These are phyloP conservation scores for Evansstolkia leycettana DNA, from an alignment of 495 filamentous ascomycete species.

Conservation along the genomic window DNA sequence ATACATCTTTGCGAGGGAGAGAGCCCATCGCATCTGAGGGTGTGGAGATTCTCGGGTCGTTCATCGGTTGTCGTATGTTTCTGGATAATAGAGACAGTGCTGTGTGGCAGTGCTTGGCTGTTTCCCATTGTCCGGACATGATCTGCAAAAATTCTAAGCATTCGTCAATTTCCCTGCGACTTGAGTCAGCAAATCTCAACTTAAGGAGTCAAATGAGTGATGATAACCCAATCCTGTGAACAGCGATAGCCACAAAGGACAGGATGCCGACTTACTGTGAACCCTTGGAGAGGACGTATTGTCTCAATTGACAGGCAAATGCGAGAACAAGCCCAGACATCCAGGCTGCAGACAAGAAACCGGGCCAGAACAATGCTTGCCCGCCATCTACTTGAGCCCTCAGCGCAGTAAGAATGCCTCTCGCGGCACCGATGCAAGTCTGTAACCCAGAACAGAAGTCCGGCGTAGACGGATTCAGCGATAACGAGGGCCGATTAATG, in stretches of 20 bases:
- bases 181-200: slow-evolving; percentile 2
- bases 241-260: no score
- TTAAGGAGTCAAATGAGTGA: not conserved
- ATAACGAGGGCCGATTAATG: slow-evolving; percentile 36
- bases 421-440: slow-evolving; percentile 27
- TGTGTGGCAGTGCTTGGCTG: slow-evolving; percentile 24
- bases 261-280: slow-evolving; percentile 20
- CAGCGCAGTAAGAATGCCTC: slow-evolving; percentile 23
- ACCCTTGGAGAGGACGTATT: slow-evolving; percentile 24
- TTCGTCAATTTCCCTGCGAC: slow-evolving; percentile 20
- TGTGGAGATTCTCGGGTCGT: not conserved
- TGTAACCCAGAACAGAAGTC: slow-evolving; percentile 29
- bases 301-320: slow-evolving; percentile 27
- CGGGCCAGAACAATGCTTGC: slow-evolving; percentile 30
- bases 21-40: not conserved
- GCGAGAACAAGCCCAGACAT: slow-evolving; percentile 30
- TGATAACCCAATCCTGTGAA: no score
- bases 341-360: slow-evolving; percentile 27
- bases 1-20: no score
- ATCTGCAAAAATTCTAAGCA: slow-evolving; percentile 18
- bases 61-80: slow-evolving; percentile 10
- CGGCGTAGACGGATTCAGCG: slow-evolving; percentile 18
- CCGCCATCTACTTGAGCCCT: slow-evolving; percentile 15
- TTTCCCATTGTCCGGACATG: slow-evolving; percentile 30
- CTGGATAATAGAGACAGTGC: slow-evolving; percentile 18